Percentiles rank a stretch among this genome's conserved stretches.
Conservation (phyloP, 768 basidiomycete species). For the Leccinum incarnatum region DNA sequence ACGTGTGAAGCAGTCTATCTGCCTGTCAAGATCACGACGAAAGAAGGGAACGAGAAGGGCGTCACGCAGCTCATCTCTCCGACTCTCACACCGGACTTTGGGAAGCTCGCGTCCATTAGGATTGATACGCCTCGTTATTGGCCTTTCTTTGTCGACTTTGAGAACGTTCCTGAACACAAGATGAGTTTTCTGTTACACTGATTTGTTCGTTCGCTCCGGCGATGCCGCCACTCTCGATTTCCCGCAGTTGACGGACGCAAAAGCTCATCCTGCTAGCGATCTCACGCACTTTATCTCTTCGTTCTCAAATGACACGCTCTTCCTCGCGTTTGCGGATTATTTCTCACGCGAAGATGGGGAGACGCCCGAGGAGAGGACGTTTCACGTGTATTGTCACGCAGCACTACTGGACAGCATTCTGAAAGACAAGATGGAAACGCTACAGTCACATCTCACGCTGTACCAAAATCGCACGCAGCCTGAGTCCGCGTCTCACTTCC, state of each 20-base stretch:
- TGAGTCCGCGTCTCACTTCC: conserved; percentile 57
- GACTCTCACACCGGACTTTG: conserved; percentile 87
- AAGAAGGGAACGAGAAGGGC: conserved; percentile 60
- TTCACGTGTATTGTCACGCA: conserved; percentile 74
- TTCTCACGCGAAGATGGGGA: conserved; percentile 63
- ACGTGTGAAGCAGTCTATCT: conserved; percentile 88
- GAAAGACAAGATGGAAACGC: conserved; percentile 82
- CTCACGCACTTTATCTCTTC: conserved; percentile 84
- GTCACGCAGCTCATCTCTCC: conserved; percentile 85
- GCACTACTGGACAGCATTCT: conserved; percentile 81
- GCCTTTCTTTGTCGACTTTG: conserved; percentile 84
- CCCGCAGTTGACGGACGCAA: conserved; percentile 66
- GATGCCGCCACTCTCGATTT: conserved; percentile 86
- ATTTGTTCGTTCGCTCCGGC: conserved; percentile 85
- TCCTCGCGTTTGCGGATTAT: conserved; percentile 79
- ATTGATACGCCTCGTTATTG: conserved; percentile 96
- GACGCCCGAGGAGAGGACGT: conserved; percentile 55
- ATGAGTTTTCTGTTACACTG: conserved; percentile 76
- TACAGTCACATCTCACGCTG: conserved; percentile 72
- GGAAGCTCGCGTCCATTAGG: conserved; percentile 74
- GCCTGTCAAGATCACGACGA: conserved; percentile 83
- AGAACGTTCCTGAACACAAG: conserved; percentile 63
- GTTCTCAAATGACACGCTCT: conserved; percentile 77
- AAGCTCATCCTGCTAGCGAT: conserved; percentile 67
- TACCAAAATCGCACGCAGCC: conserved; percentile 66